Percentiles rank a stretch among this genome's conserved stretches.
phyloP scores from a whole-genome alignment of 2,329 filamentous ascomycete species.

The Diplodia sapinea region DNA sequence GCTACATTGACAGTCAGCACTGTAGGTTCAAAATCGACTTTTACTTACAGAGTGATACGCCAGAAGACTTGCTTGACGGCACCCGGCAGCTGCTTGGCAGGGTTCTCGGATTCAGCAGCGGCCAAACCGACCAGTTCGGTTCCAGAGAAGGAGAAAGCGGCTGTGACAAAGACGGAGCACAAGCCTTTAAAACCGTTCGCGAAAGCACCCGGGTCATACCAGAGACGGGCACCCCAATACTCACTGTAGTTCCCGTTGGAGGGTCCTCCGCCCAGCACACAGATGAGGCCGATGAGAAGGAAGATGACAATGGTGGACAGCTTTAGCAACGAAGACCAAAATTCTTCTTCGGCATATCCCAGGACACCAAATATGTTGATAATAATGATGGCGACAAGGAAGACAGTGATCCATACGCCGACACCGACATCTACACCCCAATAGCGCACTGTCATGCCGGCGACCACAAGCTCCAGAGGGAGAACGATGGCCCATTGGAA shows the following conservation, averaged over 20 bases:
- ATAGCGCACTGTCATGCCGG: conserved; percentile 81
- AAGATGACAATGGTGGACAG: conserved; percentile 85
- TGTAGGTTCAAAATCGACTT: neutral
- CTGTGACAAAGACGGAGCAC: conserved; percentile 77
- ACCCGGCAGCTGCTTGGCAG: conserved; percentile 81
- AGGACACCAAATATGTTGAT: conserved; percentile 91
- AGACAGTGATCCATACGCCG: conserved; percentile 78
- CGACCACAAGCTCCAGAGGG: conserved; percentile 85
- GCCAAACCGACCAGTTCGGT: conserved; percentile 80
- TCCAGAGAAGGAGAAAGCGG: conserved; percentile 76
- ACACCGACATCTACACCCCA: conserved; percentile 71
- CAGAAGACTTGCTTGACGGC: conserved; percentile 96
- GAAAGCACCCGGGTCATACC: conserved; percentile 81
- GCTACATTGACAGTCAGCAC: neutral
- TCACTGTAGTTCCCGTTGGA: conserved; percentile 50
- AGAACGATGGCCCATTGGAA: conserved; percentile 85
- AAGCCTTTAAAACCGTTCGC: conserved; percentile 84
- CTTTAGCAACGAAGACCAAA: conserved; percentile 85
- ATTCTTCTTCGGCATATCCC: conserved; percentile 89
- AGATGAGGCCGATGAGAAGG: conserved; percentile 83
- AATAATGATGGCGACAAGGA: conserved; percentile 73
- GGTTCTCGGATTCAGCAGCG: conserved; percentile 79
- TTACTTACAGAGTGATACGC: conserved; percentile 69
- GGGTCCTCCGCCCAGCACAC: conserved; percentile 75
- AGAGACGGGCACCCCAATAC: conserved; percentile 82